Evolutionary conservation across 495 filamentous ascomycete genomes (phyloP).

Genomic region (Neohortaea acidophila): DNA sequence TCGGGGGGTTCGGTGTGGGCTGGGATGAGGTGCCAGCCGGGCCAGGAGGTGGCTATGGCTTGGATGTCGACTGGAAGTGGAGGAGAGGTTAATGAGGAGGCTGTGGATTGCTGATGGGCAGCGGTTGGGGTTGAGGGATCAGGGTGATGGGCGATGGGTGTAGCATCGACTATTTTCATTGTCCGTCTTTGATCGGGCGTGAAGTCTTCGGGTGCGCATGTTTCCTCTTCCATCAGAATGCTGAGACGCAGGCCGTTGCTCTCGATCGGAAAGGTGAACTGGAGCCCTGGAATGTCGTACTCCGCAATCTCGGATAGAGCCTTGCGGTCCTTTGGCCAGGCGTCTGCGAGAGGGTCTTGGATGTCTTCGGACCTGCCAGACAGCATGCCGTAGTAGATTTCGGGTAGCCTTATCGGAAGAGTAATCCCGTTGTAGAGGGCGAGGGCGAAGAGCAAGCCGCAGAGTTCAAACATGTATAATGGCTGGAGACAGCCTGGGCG

Average conservation of each 20-base stretch:
- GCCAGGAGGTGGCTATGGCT: conserved; percentile 3
- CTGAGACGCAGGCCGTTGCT: conserved; percentile 13
- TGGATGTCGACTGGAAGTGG: conserved; percentile 6
- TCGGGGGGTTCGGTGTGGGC: conserved; percentile 36
- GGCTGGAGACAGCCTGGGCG: conserved; percentile 64
- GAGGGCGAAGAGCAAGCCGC: conserved; percentile 73
- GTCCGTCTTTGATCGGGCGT: background rate
- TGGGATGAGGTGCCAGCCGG: conserved; percentile 4
- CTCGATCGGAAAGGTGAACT: conserved; percentile 9
- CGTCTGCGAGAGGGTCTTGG: conserved; percentile 66
- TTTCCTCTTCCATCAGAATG: too few species aligned
- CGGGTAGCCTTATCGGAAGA: conserved; percentile 74
- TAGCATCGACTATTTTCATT: conserved; percentile 2
- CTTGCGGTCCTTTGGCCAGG: conserved; percentile 66
- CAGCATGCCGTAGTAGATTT: conserved; percentile 67
- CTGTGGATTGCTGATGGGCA: background rate
- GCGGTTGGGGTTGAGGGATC: background rate
- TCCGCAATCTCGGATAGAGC: conserved; percentile 26
- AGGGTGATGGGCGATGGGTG: background rate
- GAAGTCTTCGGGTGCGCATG: background rate
- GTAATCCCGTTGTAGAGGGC: conserved; percentile 93
- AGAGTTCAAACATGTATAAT: conserved; percentile 75
- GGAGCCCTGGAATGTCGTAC: background rate
- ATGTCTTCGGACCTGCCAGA: conserved; percentile 33
- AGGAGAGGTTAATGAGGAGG: background rate